phyloP scores from a whole-genome alignment of 257 asterid genomes.

The Vinca minor region DNA sequence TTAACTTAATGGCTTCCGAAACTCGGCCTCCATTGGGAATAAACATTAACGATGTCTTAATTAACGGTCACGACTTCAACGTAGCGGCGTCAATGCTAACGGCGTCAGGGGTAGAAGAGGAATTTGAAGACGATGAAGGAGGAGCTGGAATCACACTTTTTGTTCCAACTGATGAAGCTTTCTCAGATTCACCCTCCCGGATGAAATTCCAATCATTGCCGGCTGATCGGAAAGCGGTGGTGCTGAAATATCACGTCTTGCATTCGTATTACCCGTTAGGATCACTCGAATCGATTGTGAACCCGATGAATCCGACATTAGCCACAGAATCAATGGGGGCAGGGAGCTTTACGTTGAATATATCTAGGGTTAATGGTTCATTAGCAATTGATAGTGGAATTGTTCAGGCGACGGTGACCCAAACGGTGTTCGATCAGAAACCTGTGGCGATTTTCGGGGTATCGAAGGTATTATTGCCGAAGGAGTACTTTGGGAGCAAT shows the following conservation, averaged over 20 bases:
- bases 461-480: slow-evolving; percentile 62
- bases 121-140: slow-evolving; percentile 62
- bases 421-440: slow-evolving; percentile 79
- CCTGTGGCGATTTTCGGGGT: slow-evolving; percentile 89
- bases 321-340: slow-evolving; percentile 80
- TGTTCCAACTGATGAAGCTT: slow-evolving; percentile 74
- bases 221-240: slow-evolving; percentile 64
- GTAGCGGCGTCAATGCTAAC: slow-evolving; percentile 80
- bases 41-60: slow-evolving; percentile 61
- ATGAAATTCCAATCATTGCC: slow-evolving; percentile 58
- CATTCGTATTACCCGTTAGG: slow-evolving; percentile 82
- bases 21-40: slow-evolving; percentile 70
- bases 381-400: slow-evolving; percentile 70
- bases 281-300: slow-evolving; percentile 63
- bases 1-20: slow-evolving; percentile 75
- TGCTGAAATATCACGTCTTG: slow-evolving; percentile 65
- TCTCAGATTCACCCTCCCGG: slow-evolving; percentile 56
- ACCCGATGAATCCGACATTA: slow-evolving; percentile 78
- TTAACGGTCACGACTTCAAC: slow-evolving; percentile 76
- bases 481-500: slow-evolving; percentile 56
- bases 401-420: slow-evolving; percentile 65
- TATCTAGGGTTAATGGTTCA: slow-evolving; percentile 65
- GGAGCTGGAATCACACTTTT: slow-evolving; percentile 88
- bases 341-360: slow-evolving; percentile 65
- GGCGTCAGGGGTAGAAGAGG: slow-evolving; percentile 75